Evolutionary conservation across 441 rosid genomes (phyloP).

Genomic region (Mallotus japonicus): DNA sequence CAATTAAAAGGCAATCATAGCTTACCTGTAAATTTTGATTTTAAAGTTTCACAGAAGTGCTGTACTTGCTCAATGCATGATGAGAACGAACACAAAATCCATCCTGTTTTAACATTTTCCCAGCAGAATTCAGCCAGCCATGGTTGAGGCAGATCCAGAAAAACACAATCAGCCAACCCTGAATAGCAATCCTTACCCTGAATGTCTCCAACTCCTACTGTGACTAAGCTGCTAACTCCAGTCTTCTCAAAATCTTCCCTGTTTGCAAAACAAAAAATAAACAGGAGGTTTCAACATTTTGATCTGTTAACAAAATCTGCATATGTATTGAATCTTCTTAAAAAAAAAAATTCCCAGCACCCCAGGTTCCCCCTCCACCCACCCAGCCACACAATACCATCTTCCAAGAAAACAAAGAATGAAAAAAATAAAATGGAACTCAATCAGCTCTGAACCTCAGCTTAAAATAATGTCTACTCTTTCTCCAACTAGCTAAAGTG

Average conservation of each 20-base stretch:
- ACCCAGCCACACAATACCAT: no score
- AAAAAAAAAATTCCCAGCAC: background rate
- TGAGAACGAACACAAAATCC: conserved; percentile 82
- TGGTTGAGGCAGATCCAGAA: conserved; percentile 89
- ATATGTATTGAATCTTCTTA: background rate
- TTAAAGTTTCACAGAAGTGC: conserved; percentile 69
- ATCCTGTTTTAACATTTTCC: conserved; percentile 76
- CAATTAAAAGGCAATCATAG: background rate
- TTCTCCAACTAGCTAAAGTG: no score
- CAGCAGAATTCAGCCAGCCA: conserved; percentile 76
- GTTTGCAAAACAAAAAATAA: conserved; percentile 8
- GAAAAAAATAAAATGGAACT: background rate
- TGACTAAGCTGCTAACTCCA: conserved; percentile 62
- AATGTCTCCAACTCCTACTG: conserved; percentile 80
- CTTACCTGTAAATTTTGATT: conserved; percentile 64
- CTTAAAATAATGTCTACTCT: no score
- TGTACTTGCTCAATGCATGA: conserved; percentile 95
- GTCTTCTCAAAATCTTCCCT: conserved; percentile 85
- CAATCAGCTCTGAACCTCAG: no score
- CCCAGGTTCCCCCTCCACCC: background rate
- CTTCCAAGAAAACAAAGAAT: background rate
- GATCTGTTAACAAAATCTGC: background rate
- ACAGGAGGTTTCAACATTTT: conserved; percentile 8
- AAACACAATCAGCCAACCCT: conserved; percentile 66
- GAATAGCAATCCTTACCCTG: conserved; percentile 17